These are phyloP conservation scores for Rehmannia glutinosa DNA, from an alignment of 257 asterid species.

Conservation along the genomic window DNA sequence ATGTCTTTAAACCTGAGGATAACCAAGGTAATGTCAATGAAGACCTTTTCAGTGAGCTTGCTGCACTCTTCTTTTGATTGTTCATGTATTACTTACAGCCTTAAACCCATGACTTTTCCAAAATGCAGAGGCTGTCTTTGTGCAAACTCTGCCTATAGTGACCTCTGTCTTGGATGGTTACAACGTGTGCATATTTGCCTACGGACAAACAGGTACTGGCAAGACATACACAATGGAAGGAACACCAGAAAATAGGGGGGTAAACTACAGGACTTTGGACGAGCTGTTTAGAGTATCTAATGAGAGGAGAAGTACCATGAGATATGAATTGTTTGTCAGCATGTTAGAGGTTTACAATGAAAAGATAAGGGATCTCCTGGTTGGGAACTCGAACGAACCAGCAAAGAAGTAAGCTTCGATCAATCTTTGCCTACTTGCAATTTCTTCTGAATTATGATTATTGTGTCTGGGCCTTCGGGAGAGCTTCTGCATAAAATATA, in stretches of 20 bases:
- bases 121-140: slow-evolving; percentile 68
- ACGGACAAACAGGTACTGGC: slow-evolving; percentile 63
- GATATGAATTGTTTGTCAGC: slow-evolving; percentile 78
- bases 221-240: slow-evolving; percentile 78
- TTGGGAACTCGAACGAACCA: slow-evolving; percentile 68
- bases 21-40: slow-evolving; percentile 64
- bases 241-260: slow-evolving; percentile 83
- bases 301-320: slow-evolving; percentile 63
- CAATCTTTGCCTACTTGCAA: slow-evolving; percentile 1
- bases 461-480: background rate
- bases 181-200: slow-evolving; percentile 95
- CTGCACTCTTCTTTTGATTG: background rate
- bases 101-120: slow-evolving; percentile 12
- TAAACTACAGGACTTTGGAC: slow-evolving; percentile 84
- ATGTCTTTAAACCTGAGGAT: slow-evolving; percentile 76
- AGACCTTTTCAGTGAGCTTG: background rate
- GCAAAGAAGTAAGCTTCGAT: slow-evolving; percentile 61
- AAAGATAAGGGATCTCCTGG: slow-evolving; percentile 88
- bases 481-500: background rate
- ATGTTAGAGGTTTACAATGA: slow-evolving; percentile 98
- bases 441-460: background rate
- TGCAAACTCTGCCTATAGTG: slow-evolving; percentile 76
- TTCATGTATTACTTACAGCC: background rate
- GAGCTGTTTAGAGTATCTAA: slow-evolving; percentile 67
- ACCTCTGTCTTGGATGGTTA: slow-evolving; percentile 94